Evolutionary conservation across 768 basidiomycete species (phyloP).

Genomic region (Tricholoma flavovirens): DNA sequence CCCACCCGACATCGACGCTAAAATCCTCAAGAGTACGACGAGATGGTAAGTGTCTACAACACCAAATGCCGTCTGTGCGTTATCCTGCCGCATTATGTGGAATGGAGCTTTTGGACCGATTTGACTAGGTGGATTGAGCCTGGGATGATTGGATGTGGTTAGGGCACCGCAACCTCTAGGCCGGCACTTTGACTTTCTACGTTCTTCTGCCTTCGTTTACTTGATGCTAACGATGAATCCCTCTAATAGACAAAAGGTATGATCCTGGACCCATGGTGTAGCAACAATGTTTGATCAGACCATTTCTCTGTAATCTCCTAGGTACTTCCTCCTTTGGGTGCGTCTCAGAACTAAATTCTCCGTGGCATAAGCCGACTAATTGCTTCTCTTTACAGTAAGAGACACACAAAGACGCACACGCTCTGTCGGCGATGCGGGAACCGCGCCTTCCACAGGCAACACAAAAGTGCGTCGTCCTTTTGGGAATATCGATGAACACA

Average conservation of each 20-base stretch:
- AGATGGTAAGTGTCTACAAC: conserved; percentile 37
- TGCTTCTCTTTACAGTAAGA: conserved; percentile 61
- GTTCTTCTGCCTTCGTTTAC: not conserved
- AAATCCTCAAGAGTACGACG: conserved; percentile 34
- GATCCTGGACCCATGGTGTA: not conserved
- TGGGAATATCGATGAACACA: not conserved
- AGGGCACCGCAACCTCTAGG: conserved; percentile 9
- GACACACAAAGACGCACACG: conserved; percentile 95
- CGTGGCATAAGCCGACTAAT: conserved; percentile 1
- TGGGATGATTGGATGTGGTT: conserved; percentile 21
- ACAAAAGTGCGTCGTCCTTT: conserved; percentile 69
- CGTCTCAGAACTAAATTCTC: conserved; percentile 26
- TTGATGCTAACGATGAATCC: conserved; percentile 17
- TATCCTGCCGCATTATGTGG: conserved; percentile 14
- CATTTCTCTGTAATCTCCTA: conserved; percentile 23
- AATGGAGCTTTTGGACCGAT: conserved; percentile 10
- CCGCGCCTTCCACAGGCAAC: conserved; percentile 96
- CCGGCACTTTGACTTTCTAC: conserved; percentile 1
- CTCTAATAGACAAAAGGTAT: conserved; percentile 76
- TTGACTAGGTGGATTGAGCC: conserved; percentile 15
- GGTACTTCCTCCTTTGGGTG: conserved; percentile 97
- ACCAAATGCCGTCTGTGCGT: conserved; percentile 10
- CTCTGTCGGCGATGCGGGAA: conserved; percentile 96
- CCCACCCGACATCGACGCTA: conserved; percentile 18
- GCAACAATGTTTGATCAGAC: conserved; percentile 4